Base-by-base conservation (phyloP, 1,284 basidiomycete genomes). In the Moesziomyces parantarcticus region DNA sequence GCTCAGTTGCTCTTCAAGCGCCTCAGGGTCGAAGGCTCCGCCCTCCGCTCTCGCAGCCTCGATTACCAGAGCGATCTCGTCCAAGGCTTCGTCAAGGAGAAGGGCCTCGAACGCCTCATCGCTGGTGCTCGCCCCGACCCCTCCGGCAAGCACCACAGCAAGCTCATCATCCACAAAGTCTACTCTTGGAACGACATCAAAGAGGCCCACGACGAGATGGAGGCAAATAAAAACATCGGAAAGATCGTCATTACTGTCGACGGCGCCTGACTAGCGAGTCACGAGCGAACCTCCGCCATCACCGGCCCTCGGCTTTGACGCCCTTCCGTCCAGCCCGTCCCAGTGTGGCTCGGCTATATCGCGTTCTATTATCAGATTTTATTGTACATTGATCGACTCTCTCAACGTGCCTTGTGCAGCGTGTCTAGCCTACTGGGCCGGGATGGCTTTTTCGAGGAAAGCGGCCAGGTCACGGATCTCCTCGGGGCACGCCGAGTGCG, bases 11-110 rank as follows among this genome's bases (percentile, higher is more conserved):
- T 95, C 55, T 90, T 87, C 85, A 98, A 97, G 86, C 90, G 95
- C 9, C 88, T 98, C 58, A 89, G 90, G 13, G 90, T 99, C 56
- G 90, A 94, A 84, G 95, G 94, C 22, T 92, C 92, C 14, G 97
- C 93, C 0, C 86, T 97, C 42, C 90, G 94, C 40, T 90, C 91
- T 22, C 89, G 93, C 50, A 88, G 89, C n/a, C 81, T 88, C 29
- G 87, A 89, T 65, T 97, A 97, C 84, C 94, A 97, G 85, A 87
- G 88, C 5, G 87, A 91, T 18, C 86, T 97, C 34, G 88, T 97
- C 50, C 84, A 87, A 48, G 87, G 88, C 87, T 94, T 91, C 78
- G 60, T 80, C 11, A 52, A 60, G 22, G 54, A 74, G 32, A 64
- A 68, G 45, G 70, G 70, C 43, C 58, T 75, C 21, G 66, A 71